phyloP scores from a whole-genome alignment of 768 basidiomycete species.

The Boletus subcaerulescens region DNA sequence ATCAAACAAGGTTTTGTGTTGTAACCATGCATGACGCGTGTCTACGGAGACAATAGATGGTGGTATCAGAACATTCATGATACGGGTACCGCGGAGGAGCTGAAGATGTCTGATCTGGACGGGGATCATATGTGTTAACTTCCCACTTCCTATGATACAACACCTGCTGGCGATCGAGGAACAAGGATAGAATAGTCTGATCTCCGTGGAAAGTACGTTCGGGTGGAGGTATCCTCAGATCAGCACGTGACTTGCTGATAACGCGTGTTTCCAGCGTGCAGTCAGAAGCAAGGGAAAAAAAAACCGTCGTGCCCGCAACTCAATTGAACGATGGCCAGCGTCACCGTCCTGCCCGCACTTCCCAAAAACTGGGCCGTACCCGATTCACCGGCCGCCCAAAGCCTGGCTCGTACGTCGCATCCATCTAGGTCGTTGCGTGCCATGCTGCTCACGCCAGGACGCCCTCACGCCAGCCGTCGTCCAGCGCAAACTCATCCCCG shows the following conservation, averaged over 20 bases:
- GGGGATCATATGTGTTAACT: no score
- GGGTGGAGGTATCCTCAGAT: no score
- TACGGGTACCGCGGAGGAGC: background rate
- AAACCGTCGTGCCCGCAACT: background rate
- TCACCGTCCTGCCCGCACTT: constrained; percentile 27
- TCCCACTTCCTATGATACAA: no score
- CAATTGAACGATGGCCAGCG: constrained; percentile 20
- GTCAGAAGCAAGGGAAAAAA: background rate
- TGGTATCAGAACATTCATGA: no score
- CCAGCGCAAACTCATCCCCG: constrained; percentile 65
- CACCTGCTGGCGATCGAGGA: no score
- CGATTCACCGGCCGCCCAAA: constrained; percentile 8
- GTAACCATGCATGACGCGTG: no score
- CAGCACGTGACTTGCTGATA: constrained; percentile 16
- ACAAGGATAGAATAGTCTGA: no score
- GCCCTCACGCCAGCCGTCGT: constrained; percentile 25
- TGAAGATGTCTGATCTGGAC: no score
- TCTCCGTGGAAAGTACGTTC: no score
- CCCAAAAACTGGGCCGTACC: constrained; percentile 23
- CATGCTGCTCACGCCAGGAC: constrained; percentile 5
- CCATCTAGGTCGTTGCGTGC: background rate
- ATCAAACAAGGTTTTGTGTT: no score
- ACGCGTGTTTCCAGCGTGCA: background rate
- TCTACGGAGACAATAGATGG: no score
- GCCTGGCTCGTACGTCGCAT: constrained; percentile 27